A percentile compares a stretch with the other conserved stretches of the same genome.
Conservation (phyloP, 371 early-diverging fungal species). For the Circinella minor region DNA sequence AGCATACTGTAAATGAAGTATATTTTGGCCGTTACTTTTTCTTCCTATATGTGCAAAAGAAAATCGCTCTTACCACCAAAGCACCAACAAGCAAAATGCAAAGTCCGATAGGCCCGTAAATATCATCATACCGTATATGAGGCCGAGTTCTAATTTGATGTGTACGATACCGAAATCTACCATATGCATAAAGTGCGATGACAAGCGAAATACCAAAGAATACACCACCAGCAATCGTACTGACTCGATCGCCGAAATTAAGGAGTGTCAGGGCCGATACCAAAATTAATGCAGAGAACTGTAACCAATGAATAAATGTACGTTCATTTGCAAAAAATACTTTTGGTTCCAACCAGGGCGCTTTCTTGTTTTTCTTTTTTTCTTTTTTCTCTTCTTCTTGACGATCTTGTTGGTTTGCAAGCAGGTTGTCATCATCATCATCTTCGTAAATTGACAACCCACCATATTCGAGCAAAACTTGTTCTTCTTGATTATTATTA, state of each 20-base stretch:
- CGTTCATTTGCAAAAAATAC: conserved; percentile 94
- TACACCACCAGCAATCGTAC: conserved; percentile 33
- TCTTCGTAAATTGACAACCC: background rate
- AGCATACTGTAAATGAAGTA: no score
- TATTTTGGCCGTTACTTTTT: no score
- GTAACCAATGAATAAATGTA: conserved; percentile 89
- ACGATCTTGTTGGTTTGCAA: no score
- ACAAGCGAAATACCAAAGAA: conserved; percentile 38
- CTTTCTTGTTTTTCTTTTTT: conserved; percentile 28
- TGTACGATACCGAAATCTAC: conserved; percentile 38
- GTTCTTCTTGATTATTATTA: background rate
- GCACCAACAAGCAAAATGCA: conserved; percentile 36
- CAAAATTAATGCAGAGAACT: conserved; percentile 70
- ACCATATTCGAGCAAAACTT: conserved; percentile 1
- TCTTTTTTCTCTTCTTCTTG: conserved; percentile 20
- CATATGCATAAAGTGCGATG: conserved; percentile 38
- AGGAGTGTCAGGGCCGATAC: conserved; percentile 71
- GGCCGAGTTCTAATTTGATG: conserved; percentile 40
- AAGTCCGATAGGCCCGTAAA: conserved; percentile 42
- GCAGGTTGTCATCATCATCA: conserved; percentile 8
- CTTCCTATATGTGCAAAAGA: background rate
- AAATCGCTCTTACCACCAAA: conserved; percentile 33
- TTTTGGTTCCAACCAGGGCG: conserved; percentile 36
- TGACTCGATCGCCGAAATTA: conserved; percentile 69
- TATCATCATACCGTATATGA: conserved; percentile 38